Evolutionary conservation across 176 grass and related monocot species (phyloP), one percentile per base, ranked within the genome.

Genomic region (Zea mays): DNA sequence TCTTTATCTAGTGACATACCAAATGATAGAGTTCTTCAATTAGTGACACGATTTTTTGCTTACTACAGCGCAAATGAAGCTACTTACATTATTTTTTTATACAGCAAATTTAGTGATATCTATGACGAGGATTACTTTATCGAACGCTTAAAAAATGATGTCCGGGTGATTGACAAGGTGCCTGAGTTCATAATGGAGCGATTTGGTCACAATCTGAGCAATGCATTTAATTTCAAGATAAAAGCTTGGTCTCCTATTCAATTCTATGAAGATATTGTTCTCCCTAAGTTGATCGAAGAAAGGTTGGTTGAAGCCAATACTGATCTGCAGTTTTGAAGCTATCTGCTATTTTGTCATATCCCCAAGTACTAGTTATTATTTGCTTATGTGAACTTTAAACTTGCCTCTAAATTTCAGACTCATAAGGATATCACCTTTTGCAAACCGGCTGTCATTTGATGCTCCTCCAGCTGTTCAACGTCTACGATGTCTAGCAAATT

Each of bases 161-260:
- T 99, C 11, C 81, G 75, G 78, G 86, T 99, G 71, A 84, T 99
- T 65, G 79, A 95, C 67, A 95, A 89, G 71, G 87, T 99, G 56
- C 96, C 96, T 73, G 85, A 88, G 20, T 95, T 93, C 71, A 93
- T 99, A 79, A 89, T 95, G 92, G 96, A 95, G 68, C 76, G 96
- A 21, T 99, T 99, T 52, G 90, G 86, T 77, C 66, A 91, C 81
- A 99, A 99, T 74, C 83, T 99, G 88, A 99, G 87, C 82, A 99
- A 99, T 79, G 96, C 85, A 45, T 89, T 85, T 83, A 96, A 99
- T 77, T 99, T 99, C 92, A 99, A 99, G 80, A 90, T 99, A 77
- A 99, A 93, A 87, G 96, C 92, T 77, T 99, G 89, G 89, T 88
- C 92, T 67, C 79, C 92, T 47, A 85, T 99, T 76, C 83, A 89